Conservation (phyloP, 176 grass and related monocot genomes). For the Microstegium vimineum region DNA sequence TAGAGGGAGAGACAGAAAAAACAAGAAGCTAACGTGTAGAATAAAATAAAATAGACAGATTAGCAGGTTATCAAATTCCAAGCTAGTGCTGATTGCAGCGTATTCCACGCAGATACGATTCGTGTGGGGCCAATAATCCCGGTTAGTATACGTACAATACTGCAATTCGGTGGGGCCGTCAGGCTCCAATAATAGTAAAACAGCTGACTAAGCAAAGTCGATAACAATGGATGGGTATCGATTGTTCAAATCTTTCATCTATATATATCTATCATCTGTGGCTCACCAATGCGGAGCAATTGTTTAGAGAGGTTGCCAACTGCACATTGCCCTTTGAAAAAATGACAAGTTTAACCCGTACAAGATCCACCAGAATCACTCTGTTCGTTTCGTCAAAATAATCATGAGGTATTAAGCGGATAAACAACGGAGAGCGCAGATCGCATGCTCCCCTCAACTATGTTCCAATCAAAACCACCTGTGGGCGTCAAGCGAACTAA, state of each 20-base stretch:
- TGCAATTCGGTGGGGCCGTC: conserved; percentile 3
- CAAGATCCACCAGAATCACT: conserved; percentile 39
- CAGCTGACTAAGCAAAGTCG: not conserved
- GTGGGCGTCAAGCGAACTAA: conserved; percentile 18
- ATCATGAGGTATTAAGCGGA: conserved; percentile 19
- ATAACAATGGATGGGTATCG: not conserved
- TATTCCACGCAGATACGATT: not conserved
- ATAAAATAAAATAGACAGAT: not conserved
- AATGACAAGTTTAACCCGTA: conserved; percentile 26
- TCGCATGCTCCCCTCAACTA: conserved; percentile 37
- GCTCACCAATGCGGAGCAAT: not conserved
- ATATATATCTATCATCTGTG: conserved; percentile 3
- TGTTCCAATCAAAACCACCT: conserved; percentile 23
- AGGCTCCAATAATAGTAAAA: conserved; percentile 5
- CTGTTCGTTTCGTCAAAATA: conserved; percentile 40
- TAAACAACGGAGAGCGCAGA: conserved; percentile 50
- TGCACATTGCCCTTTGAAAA: conserved; percentile 24
- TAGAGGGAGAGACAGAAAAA: too few relatives aligned
- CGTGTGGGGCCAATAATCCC: not conserved
- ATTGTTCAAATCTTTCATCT: not conserved
- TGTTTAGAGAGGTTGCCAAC: conserved; percentile 36
- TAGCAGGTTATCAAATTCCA: not conserved
- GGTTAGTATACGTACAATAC: not conserved
- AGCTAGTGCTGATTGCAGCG: not conserved
- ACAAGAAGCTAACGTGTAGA: not conserved